Base-by-base conservation (phyloP, 129 eudicot genomes). In the Lactuca sativa region DNA sequence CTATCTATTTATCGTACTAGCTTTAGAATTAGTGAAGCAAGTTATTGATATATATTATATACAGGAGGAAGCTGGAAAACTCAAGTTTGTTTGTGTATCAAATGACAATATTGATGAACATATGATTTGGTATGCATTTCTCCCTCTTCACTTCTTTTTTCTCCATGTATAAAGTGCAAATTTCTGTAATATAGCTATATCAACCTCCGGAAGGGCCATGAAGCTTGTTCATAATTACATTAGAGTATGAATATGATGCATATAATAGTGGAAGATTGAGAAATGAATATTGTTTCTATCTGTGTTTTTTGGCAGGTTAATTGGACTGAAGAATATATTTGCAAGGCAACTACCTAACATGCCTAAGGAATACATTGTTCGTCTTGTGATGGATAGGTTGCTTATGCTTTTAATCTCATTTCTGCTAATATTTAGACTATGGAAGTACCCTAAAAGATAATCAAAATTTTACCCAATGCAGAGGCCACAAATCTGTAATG, bases 361-460 rank as follows among this genome's bases (percentile, higher is more conserved):
- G 99, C 99, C 99, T 3, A 93, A 85, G 95, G 99, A 93, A 74
- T 93, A 90, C 85, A 93, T 93, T 80, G 99, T 93, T 77, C 99
- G 99, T 68, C 95, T 93, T 66, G 84, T 93, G 67, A 93, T 93
- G 99, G 99, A 93, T 82, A 89, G 99, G 99, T 86, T 66, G 56
- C 57, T 38, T 21, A 59, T 9, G 48, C 8, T 61, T 53, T 3
- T 40, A 11, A 16, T 69, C 52, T 55, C 9, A 17, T 69, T 60
- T 41, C 40, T 61, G 17, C 12, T 63, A 61, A 63, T 52, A 14
- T 62, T 36, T 53, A 33, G 32, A 51, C 40, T 17, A 7, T 56
- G 1, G 63, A 49, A 48, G 12, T 41, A 65, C 56, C 43, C 16
- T 76, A 16, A 61, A 37, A 41, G 52, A 61, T 30, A 2, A 60